A percentile compares a stretch with the other conserved stretches of the same genome.
phyloP scores from a whole-genome alignment of 1,284 basidiomycete species.

The Golubevia sp. region DNA sequence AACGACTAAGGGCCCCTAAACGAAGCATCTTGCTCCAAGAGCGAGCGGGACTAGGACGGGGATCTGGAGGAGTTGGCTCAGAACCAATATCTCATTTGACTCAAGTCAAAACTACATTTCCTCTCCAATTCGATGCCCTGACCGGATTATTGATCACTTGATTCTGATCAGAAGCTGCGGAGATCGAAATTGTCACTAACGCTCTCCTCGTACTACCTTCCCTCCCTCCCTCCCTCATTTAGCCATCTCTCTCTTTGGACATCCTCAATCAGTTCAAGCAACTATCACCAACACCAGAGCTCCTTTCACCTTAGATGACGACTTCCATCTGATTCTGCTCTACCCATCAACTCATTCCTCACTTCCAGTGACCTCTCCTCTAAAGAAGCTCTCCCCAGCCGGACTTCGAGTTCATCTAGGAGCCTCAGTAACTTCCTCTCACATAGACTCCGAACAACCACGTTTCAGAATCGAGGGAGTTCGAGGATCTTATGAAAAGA shows the following conservation, averaged over 20 bases:
- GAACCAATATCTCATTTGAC: no score
- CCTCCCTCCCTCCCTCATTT: background rate
- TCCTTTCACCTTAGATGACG: slow-evolving; percentile 43
- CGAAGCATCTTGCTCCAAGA: background rate
- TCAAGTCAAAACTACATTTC: no score
- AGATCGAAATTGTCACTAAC: no score
- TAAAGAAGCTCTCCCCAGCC: slow-evolving; percentile 22
- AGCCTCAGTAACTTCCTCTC: slow-evolving; percentile 45
- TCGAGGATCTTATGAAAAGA: slow-evolving; percentile 47
- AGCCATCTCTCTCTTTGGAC: slow-evolving; percentile 47
- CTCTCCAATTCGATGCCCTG: no score
- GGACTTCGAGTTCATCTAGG: slow-evolving; percentile 41
- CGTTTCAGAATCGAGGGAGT: slow-evolving; percentile 49
- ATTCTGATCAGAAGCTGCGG: no score
- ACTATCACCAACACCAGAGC: slow-evolving; percentile 42
- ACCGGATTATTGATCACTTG: background rate
- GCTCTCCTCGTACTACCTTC: no score
- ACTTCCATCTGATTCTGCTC: slow-evolving; percentile 44
- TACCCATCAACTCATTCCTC: slow-evolving; percentile 22
- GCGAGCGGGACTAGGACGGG: no score
- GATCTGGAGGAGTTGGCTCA: no score
- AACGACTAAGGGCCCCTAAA: background rate
- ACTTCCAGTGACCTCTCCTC: slow-evolving; percentile 30
- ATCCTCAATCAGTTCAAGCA: slow-evolving; percentile 42
- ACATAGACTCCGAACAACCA: slow-evolving; percentile 44